Base-by-base conservation (phyloP, 176 grass and related monocot species). In the Phyllostachys edulis region DNA sequence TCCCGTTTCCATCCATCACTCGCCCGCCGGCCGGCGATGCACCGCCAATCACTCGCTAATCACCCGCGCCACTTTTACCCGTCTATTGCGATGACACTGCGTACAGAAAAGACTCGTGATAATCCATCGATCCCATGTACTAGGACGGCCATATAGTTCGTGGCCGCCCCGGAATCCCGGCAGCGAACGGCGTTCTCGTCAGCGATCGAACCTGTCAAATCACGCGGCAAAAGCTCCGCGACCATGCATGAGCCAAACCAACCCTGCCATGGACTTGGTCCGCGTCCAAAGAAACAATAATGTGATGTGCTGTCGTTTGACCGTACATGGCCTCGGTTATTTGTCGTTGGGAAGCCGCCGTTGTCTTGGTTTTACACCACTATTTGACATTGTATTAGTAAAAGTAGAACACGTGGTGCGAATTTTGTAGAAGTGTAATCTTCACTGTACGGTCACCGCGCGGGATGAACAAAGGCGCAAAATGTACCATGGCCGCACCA, bases 91-190 rank as follows among this genome's bases (percentile, higher is more conserved):
- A 49, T 59, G 41, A 16, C 45, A 24, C 3, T 1, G 56, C 62
- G 42, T 3, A 5, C 42, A 29, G 26, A 47, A 47, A 66, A n/a
- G 77, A 39, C 63, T 8, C 27, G 17, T 2, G 54, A 10, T 9
- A 15, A 59, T 40, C 55, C 5, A 57, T n/a, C 0, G 7, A 5
- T 7, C 26, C 26, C 27, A 10, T 32, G 7, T 11, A 14, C 9
- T 11, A 46, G 23, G 75, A 20, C 38, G 39, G 56, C 8, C 36
- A 5, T 7, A 5, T 41, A 47, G 21, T 77, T 87, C 68, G 46
- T 49, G 37, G 69, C 81, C 85, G 77, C 42, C 73, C 26, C 15
- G 73, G 49, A 24, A 45, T 42, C 52, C 73, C 63, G 63, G 73
- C 62, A 64, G 65, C 71, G 42, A 72, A 63, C 26, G 61, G 61